Conservation (phyloP, 176 grass and related monocot species). For the Hsuehochloa calcarea region DNA sequence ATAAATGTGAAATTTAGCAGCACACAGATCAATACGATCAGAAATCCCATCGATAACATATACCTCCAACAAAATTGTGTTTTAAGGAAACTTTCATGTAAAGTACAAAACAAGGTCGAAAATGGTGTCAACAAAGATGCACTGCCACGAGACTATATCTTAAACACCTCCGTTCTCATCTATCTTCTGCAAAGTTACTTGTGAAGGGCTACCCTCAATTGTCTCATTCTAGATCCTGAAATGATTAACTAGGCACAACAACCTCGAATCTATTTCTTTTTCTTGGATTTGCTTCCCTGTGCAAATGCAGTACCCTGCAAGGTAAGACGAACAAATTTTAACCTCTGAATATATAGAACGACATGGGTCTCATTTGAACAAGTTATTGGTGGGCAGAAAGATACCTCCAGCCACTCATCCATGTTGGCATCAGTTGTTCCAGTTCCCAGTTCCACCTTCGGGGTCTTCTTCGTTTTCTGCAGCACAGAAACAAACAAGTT, state of each 20-base stretch:
- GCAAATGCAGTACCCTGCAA: constrained; percentile 77
- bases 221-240: constrained; percentile 40
- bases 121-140: constrained; percentile 35
- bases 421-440: constrained; percentile 70
- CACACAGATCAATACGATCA: neutral
- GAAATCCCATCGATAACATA: constrained; percentile 19
- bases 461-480: constrained; percentile 87
- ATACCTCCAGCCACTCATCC: constrained; percentile 97
- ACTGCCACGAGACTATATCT: constrained; percentile 31
- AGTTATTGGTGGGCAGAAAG: neutral
- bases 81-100: constrained; percentile 35
- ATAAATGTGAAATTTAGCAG: neutral
- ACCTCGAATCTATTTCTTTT: constrained; percentile 53
- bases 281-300: constrained; percentile 52
- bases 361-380: neutral
- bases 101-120: constrained; percentile 49
- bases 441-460: constrained; percentile 91
- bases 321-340: neutral
- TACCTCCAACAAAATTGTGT: constrained; percentile 51
- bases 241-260: constrained; percentile 36
- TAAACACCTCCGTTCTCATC: constrained; percentile 32
- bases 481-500: neutral
- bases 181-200: constrained; percentile 45
- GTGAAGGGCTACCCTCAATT: constrained; percentile 31
- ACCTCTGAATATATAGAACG: neutral